Evolutionary conservation across 306 rosid genomes (phyloP), one percentile per base, ranked within the genome.

Genomic region (Pterocarpus santalinus): DNA sequence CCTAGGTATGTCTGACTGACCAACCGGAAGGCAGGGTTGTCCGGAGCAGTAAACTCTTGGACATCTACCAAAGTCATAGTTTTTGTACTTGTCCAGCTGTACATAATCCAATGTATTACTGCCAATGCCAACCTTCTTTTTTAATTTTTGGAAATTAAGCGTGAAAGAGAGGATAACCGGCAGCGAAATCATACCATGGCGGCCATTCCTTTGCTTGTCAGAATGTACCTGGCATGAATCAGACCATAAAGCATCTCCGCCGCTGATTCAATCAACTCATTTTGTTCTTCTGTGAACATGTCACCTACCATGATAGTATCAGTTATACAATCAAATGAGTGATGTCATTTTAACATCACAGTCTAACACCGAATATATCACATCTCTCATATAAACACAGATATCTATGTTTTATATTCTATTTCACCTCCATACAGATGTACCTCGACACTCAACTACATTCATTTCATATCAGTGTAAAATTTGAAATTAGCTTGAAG

Each of bases 211-310:
- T 91, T 93, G 92, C 93, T 88, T 38, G 99, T 95, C 80, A 95
- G 87, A 72, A 95, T 86, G 83, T 95, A 95, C 12, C 99, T 89
- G 39, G 95, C 95, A 87, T 95, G 99, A 80, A 95, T 95, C 73
- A 95, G 91, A 82, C 99, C 99, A 87, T 95, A 95, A 73, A 95
- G 91, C 99, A 95, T 95, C 89, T 95, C 97, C 0, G 99, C 99
- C 58, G 99, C 99, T 41, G 99, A 95, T 85, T 95, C 97, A 79
- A 95, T 89, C 81, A 95, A 86, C 89, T 95, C 99, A 83, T 93
- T 95, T 78, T 95, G 99, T 78, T 95, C 99, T 88, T 95, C 99
- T 0, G 99, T 93, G 84, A 95, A 95, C 95, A 88, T 87, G 84
- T 95, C 97, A 81, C 95, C 99, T 95, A 79, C 14, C 52, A 68